Percentiles rank a stretch among this genome's conserved stretches.
These are phyloP conservation scores for Taphrina flavorubra DNA, from an alignment of 1,139 yeast genomes.

Conservation along the genomic window DNA sequence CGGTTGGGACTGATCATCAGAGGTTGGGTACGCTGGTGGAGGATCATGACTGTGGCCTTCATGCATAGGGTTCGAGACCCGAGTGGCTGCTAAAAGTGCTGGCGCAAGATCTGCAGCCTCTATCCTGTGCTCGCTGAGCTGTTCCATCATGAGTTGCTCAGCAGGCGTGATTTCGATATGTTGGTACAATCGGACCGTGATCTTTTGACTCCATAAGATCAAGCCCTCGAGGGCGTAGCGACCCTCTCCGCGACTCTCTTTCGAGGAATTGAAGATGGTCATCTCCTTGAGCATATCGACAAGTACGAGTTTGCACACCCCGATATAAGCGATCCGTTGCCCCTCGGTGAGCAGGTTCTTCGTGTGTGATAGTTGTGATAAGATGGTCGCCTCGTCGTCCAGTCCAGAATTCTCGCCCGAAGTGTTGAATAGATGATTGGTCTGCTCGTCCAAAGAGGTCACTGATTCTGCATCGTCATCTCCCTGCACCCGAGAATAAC, in stretches of 20 bases:
- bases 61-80: slow-evolving; percentile 55
- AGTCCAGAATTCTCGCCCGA: slow-evolving; percentile 52
- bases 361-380: slow-evolving; percentile 76
- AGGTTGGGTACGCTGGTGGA: background rate
- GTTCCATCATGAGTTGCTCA: slow-evolving; percentile 87
- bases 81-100: slow-evolving; percentile 58
- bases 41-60: slow-evolving; percentile 32
- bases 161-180: slow-evolving; percentile 76
- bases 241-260: slow-evolving; percentile 63
- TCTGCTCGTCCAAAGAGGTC: slow-evolving; percentile 71
- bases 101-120: slow-evolving; percentile 71
- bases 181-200: slow-evolving; percentile 73
- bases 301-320: slow-evolving; percentile 74
- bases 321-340: slow-evolving; percentile 91
- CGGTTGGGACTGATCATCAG: slow-evolving; percentile 1
- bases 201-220: slow-evolving; percentile 82
- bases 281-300: slow-evolving; percentile 82
- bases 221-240: slow-evolving; percentile 77
- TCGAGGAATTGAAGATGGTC: slow-evolving; percentile 64
- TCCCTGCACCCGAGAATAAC: slow-evolving; percentile 87
- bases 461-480: slow-evolving; percentile 84
- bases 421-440: slow-evolving; percentile 73
- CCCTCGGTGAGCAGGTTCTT: slow-evolving; percentile 79
- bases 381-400: slow-evolving; percentile 55
- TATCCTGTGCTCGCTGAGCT: slow-evolving; percentile 81